Percentiles rank a stretch among this genome's conserved stretches.
Evolutionary conservation across 2,329 filamentous ascomycete genomes (phyloP).

Genomic region (Penicillium sp.): DNA sequence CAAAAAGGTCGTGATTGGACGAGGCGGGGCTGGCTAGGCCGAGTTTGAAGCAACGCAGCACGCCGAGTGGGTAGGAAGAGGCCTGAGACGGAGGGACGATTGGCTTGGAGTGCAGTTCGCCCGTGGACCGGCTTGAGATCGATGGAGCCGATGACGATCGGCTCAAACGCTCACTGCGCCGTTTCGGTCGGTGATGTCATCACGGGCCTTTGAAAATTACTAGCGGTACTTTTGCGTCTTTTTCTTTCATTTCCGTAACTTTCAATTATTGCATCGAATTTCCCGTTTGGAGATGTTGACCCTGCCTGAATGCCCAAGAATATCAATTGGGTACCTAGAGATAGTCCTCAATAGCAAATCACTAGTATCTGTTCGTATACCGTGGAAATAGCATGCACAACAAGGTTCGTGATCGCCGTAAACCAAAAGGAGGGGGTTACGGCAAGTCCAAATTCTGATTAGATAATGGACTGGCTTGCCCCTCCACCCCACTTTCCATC

Average conservation of each 20-base stretch:
- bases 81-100: slow-evolving; percentile 13
- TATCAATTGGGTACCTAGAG: too few species aligned
- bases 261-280: background rate
- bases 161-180: slow-evolving; percentile 29
- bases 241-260: background rate
- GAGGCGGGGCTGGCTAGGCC: slow-evolving; percentile 12
- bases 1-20: slow-evolving; percentile 14
- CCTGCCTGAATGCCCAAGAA: too few species aligned
- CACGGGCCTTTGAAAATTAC: slow-evolving; percentile 22
- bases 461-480: background rate
- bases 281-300: background rate
- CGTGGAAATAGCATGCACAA: too few species aligned
- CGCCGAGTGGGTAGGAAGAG: slow-evolving; percentile 29
- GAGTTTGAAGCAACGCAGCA: slow-evolving; percentile 22
- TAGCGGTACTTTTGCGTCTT: slow-evolving; percentile 12
- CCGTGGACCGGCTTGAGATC: slow-evolving; percentile 33
- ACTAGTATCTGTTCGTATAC: too few species aligned
- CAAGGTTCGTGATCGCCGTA: background rate
- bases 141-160: slow-evolving; percentile 38
- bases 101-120: slow-evolving; percentile 23
- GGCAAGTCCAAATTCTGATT: background rate
- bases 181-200: slow-evolving; percentile 36
- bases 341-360: background rate
- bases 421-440: background rate
- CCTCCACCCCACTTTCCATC: slow-evolving; percentile 16